These are phyloP conservation scores for Mesostigma viride DNA, from an alignment of 139 green algal species.

Conservation along the genomic window DNA sequence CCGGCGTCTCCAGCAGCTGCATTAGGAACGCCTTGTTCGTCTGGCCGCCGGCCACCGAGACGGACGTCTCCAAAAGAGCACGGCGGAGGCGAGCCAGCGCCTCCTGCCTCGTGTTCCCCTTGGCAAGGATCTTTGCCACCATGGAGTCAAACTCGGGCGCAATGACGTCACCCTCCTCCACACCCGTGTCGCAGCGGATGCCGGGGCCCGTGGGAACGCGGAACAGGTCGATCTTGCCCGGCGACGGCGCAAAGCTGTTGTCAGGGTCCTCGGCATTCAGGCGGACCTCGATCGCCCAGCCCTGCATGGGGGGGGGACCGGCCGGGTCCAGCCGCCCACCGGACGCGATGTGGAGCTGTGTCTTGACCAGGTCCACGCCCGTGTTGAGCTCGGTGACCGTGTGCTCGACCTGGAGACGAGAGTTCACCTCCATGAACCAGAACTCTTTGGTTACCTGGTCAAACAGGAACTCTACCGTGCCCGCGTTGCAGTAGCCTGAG, in stretches of 20 bases:
- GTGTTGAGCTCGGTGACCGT: constrained; percentile 88
- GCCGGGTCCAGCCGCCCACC: constrained; percentile 71
- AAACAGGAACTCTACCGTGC: constrained; percentile 91
- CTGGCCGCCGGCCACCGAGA: neutral
- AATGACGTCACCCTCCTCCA: constrained; percentile 40
- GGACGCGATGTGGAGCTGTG: constrained; percentile 72
- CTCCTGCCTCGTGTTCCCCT: constrained; percentile 22
- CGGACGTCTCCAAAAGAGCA: neutral
- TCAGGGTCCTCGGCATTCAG: constrained; percentile 81
- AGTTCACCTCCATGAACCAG: constrained; percentile 95
- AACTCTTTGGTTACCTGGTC: constrained; percentile 58
- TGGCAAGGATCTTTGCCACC: constrained; percentile 70
- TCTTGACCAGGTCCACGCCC: constrained; percentile 72
- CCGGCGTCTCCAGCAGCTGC: too few species aligned
- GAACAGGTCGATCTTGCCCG: constrained; percentile 45
- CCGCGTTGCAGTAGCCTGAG: constrained; percentile 80
- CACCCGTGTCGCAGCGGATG: constrained; percentile 47
- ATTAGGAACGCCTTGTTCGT: too few species aligned
- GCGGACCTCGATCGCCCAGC: constrained; percentile 50
- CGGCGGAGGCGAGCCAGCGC: constrained; percentile 27
- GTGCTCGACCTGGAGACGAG: constrained; percentile 55
- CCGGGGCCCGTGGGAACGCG: too few species aligned
- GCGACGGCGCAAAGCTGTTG: constrained; percentile 87
- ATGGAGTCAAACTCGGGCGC: constrained; percentile 69
- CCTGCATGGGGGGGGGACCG: constrained; percentile 54